Evolutionary conservation across 2,329 filamentous ascomycete genomes (phyloP).

Genomic region (Exophiala phaeomuriformis): DNA sequence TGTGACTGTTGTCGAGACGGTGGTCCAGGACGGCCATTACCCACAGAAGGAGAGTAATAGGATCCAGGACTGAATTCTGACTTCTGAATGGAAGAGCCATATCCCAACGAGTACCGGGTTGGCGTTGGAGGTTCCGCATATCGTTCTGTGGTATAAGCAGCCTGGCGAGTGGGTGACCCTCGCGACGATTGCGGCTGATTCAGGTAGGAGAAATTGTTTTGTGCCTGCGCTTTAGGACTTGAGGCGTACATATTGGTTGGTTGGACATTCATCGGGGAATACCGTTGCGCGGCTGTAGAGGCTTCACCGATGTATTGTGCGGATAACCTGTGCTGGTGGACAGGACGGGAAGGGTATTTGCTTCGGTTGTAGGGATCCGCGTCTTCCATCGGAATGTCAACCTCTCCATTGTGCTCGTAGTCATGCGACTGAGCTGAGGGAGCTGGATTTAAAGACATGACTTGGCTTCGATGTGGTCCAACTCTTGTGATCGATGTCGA

Average conservation of each 20-base stretch:
- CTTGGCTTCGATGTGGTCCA: neutral
- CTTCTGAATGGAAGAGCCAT: conserved; percentile 66
- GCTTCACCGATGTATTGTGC: conserved; percentile 66
- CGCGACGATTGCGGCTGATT: conserved; percentile 55
- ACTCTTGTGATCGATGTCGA: neutral
- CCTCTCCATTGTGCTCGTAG: conserved; percentile 60
- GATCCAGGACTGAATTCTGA: conserved; percentile 62
- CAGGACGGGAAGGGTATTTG: conserved; percentile 76
- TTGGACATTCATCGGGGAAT: conserved; percentile 89
- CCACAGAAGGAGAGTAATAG: conserved; percentile 62
- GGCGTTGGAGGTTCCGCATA: conserved; percentile 26
- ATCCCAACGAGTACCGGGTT: conserved; percentile 47
- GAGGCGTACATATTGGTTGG: conserved; percentile 71
- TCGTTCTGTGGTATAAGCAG: conserved; percentile 33
- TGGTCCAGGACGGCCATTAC: conserved; percentile 44
- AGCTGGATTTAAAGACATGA: conserved; percentile 51
- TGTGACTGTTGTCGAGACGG: conserved; percentile 42
- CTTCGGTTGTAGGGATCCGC: conserved; percentile 75
- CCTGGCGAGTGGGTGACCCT: conserved; percentile 70
- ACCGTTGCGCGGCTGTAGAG: conserved; percentile 78
- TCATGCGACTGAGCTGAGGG: conserved; percentile 52
- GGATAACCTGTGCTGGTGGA: conserved; percentile 68
- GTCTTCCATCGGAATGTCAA: conserved; percentile 82
- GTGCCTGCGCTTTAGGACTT: conserved; percentile 49
- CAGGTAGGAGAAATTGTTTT: conserved; percentile 44